These are phyloP conservation scores for Ramularia endophylla DNA, from an alignment of 2,329 filamentous ascomycete genomes.

Conservation along the genomic window DNA sequence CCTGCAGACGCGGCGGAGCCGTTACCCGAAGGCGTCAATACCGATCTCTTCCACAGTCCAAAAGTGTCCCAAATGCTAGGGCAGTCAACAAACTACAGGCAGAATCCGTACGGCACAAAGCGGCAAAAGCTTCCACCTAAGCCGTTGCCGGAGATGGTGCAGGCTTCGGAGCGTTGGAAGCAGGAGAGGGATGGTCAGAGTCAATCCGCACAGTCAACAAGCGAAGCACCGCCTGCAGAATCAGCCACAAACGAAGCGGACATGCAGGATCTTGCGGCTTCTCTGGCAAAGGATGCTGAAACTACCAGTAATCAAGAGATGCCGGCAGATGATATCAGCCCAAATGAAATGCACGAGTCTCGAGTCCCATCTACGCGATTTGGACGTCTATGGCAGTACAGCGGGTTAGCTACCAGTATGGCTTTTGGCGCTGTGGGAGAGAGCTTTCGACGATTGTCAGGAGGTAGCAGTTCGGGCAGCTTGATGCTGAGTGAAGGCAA, in stretches of 20 bases:
- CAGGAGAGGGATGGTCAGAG: constrained; percentile 11
- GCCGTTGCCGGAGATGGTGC: constrained; percentile 31
- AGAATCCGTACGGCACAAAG: constrained; percentile 29
- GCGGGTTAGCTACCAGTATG: constrained; percentile 90
- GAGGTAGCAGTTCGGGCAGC: constrained; percentile 58
- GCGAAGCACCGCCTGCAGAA: background rate
- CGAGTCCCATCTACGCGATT: constrained; percentile 83
- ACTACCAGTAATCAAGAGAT: background rate
- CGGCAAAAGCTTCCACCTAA: constrained; percentile 26
- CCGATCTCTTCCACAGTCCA: constrained; percentile 57
- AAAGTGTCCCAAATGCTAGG: constrained; percentile 52
- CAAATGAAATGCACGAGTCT: constrained; percentile 76
- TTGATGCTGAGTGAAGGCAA: constrained; percentile 83
- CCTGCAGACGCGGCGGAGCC: constrained; percentile 31
- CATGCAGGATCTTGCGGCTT: constrained; percentile 31
- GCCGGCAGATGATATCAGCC: background rate
- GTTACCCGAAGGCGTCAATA: constrained; percentile 53
- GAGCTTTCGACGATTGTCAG: constrained; percentile 71
- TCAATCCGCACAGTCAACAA: background rate
- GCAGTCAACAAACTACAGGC: constrained; percentile 25
- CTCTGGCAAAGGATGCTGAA: constrained; percentile 33
- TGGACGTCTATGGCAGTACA: constrained; percentile 89
- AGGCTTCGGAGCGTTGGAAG: constrained; percentile 22
- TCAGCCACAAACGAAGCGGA: constrained; percentile 25
- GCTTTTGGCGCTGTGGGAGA: constrained; percentile 86